Conservation (phyloP, 768 basidiomycete species). For the Mycena crocata region DNA sequence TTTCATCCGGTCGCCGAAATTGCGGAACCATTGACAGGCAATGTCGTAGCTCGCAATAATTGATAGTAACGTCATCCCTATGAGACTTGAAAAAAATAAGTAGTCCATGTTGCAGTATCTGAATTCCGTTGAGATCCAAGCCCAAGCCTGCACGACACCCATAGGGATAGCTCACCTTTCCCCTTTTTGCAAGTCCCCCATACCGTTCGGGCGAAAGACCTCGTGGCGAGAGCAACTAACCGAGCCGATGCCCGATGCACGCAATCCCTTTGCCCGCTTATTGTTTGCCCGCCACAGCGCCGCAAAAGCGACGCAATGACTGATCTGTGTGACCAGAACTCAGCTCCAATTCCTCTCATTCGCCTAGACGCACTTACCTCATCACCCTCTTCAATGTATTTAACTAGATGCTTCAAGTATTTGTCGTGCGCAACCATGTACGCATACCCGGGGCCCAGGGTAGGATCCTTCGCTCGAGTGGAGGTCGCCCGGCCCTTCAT, state of each 20-base stretch:
- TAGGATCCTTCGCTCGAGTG: slow-evolving; percentile 23
- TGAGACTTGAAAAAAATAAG: slow-evolving; percentile 23
- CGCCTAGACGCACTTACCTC: too few relatives aligned
- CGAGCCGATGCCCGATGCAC: slow-evolving; percentile 35
- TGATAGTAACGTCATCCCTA: neutral
- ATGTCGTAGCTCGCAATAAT: slow-evolving; percentile 38
- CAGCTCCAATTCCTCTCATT: too few relatives aligned
- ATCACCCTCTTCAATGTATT: slow-evolving; percentile 1
- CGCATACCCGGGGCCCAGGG: slow-evolving; percentile 23
- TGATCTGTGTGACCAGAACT: slow-evolving; percentile 28
- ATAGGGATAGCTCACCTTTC: slow-evolving; percentile 32
- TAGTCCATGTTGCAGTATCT: slow-evolving; percentile 41
- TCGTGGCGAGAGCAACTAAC: slow-evolving; percentile 35
- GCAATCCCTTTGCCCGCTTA: slow-evolving; percentile 32
- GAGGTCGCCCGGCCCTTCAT: slow-evolving; percentile 26
- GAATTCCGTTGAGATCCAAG: neutral
- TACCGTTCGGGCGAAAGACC: slow-evolving; percentile 31
- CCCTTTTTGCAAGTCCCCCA: slow-evolving; percentile 41
- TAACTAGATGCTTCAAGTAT: slow-evolving; percentile 10
- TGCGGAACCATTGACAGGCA: too few relatives aligned
- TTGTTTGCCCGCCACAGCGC: slow-evolving; percentile 29
- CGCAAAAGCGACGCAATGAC: slow-evolving; percentile 24
- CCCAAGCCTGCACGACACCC: neutral
- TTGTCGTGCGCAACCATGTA: slow-evolving; percentile 30
- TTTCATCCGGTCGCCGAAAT: slow-evolving; percentile 25